Percentiles rank a stretch among this genome's conserved stretches.
Conservation (phyloP, 768 basidiomycete species). For the Amanita jacksonii region DNA sequence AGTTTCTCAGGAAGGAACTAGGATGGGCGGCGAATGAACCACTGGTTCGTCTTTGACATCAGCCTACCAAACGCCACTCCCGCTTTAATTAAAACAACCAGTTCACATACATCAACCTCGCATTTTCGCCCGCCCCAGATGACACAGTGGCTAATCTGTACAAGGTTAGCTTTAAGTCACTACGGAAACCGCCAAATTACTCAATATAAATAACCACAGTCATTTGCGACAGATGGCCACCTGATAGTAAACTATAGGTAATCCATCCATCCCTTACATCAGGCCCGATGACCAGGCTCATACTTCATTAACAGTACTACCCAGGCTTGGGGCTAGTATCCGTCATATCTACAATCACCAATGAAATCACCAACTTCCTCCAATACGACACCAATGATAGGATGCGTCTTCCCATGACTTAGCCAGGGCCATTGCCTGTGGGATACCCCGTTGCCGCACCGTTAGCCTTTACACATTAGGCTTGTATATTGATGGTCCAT, state of each 20-base stretch:
- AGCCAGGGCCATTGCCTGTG: no score
- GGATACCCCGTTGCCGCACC: no score
- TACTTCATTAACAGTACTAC: conserved; percentile 24
- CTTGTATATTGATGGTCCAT: no score
- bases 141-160: conserved; percentile 72
- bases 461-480: no score
- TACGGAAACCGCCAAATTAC: background rate
- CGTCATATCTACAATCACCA: background rate
- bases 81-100: conserved; percentile 27
- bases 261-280: conserved; percentile 11
- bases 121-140: conserved; percentile 78
- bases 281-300: background rate
- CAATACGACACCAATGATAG: background rate
- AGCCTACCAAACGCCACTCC: conserved; percentile 11
- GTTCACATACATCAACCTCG: conserved; percentile 59
- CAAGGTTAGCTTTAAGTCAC: conserved; percentile 35
- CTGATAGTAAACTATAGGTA: conserved; percentile 90
- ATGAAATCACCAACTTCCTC: background rate
- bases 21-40: conserved; percentile 83
- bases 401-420: no score
- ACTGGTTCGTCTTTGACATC: conserved; percentile 46
- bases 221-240: conserved; percentile 81
- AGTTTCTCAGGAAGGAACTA: conserved; percentile 84
- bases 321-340: conserved; percentile 32
- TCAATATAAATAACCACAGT: conserved; percentile 29